phyloP scores from a whole-genome alignment of 1,139 yeast species.

The Saccharomyces pastorianus region DNA sequence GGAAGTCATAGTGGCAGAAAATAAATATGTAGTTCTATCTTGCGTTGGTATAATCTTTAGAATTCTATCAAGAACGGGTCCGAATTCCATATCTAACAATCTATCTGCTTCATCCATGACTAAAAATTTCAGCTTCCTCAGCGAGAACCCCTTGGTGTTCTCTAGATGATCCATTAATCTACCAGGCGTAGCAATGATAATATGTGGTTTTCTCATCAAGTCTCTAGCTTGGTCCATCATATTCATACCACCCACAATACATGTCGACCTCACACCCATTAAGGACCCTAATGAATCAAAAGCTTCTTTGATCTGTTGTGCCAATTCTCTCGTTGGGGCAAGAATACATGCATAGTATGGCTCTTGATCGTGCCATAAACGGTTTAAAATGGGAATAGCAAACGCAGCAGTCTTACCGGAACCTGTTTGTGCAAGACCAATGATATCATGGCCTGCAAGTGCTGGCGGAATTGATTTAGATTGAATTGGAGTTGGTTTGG shows the following conservation, averaged over 20 bases:
- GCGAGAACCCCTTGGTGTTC: constrained; percentile 83
- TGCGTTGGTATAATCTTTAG: constrained; percentile 68
- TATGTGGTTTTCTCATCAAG: constrained; percentile 86
- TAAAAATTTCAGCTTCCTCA: constrained; percentile 69
- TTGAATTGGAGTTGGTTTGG: constrained; percentile 85
- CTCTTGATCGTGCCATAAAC: constrained; percentile 79
- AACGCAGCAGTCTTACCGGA: constrained; percentile 84
- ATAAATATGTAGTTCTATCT: constrained; percentile 71
- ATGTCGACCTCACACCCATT: constrained; percentile 83
- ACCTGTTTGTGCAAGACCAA: constrained; percentile 78
- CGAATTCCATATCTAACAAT: constrained; percentile 91
- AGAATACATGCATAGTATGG: constrained; percentile 84
- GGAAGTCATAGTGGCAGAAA: constrained; percentile 94
- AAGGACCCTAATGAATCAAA: constrained; percentile 86
- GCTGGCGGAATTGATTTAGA: constrained; percentile 89
- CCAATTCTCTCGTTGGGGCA: constrained; percentile 96
- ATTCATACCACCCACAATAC: constrained; percentile 96
- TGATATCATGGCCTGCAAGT: constrained; percentile 72
- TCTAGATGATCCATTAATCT: constrained; percentile 92
- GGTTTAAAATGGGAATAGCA: constrained; percentile 84
- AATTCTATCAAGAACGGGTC: constrained; percentile 85
- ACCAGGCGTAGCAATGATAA: constrained; percentile 95
- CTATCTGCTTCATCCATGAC: constrained; percentile 98
- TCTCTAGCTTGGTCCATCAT: constrained; percentile 97
- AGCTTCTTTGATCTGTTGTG: constrained; percentile 93